Base-by-base conservation (phyloP, 2,329 filamentous ascomycete genomes). In the Ophiocordyceps camponoti-saundersi region DNA sequence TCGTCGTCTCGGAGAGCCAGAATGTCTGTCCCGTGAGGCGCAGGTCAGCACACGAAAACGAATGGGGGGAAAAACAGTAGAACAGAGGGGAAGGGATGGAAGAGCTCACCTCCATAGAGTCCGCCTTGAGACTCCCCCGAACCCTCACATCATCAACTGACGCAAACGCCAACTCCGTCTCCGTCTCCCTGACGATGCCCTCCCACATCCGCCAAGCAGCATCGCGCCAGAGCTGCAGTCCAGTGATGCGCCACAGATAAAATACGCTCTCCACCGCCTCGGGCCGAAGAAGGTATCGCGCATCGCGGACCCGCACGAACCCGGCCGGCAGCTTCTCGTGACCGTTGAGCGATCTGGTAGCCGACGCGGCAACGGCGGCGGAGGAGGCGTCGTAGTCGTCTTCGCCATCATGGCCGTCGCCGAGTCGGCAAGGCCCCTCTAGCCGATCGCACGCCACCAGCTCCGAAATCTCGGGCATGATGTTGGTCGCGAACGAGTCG, bases 1-100 rank as follows among this genome's bases (percentile, higher is more conserved):
- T 89, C 53, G 85, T 62, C 40, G 82, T 88, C 67, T 88, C 82
- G 3, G 79, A 79, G 54, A 84, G 67, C 80, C 83, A 88, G 57
- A 85, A 86, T 47, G 70, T 72, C 67, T 70, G 44, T 20, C 40
- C 23, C 10, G 6, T 23, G 15, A 16, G n/a, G 3, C 16, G 8
- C 2, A 13, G 22, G 8, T 46, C 20, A 48, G 48, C 44, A 44
- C 20, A 39, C 22, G n/a, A 13, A 10, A 20, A 15, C 32, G n/a
- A 15, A 26, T 3, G 0, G 18, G 2, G 44, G 22, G 5, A 40
- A 18, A 30, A 8, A 23, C 21, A 12, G 2, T n/a, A n/a, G 36
- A n/a, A 6, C 2, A 1, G n/a, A n/a, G n/a, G 18, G 21, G 42
- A 4, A n/a, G 6, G 8, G 50, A 46, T 46, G 16, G 6, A 11